phyloP scores from a whole-genome alignment of 495 filamentous ascomycete genomes.

The Neurospora terricola region DNA sequence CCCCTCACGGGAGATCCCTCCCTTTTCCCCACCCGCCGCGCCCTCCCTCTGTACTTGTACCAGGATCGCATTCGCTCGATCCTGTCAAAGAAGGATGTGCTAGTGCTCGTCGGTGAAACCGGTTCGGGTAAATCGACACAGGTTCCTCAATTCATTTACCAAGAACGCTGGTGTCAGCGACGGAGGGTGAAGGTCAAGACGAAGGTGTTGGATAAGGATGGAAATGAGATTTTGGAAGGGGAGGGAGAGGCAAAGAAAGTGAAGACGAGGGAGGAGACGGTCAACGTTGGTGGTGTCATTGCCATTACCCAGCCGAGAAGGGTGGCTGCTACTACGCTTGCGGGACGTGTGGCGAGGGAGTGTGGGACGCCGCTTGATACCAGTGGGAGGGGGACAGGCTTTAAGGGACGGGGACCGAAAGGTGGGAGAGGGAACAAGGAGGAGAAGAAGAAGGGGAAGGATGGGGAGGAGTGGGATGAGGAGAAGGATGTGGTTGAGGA shows the following conservation, averaged over 20 bases:
- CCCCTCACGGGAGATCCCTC: slow-evolving; percentile 18
- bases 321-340: slow-evolving; percentile 90
- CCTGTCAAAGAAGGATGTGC: slow-evolving; percentile 59
- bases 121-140: slow-evolving; percentile 97
- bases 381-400: not conserved
- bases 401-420: not conserved
- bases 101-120: slow-evolving; percentile 86
- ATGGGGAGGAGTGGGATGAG: not conserved
- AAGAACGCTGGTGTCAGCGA: slow-evolving; percentile 68
- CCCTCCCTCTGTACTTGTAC: slow-evolving; percentile 72
- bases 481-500: not conserved
- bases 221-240: not conserved
- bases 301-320: slow-evolving; percentile 91
- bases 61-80: slow-evolving; percentile 56
- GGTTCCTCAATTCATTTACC: slow-evolving; percentile 78
- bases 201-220: not conserved
- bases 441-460: not conserved
- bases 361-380: slow-evolving; percentile 64
- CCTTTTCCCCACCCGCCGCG: slow-evolving; percentile 35
- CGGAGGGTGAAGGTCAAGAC: slow-evolving; percentile 37
- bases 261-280: slow-evolving; percentile 31
- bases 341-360: slow-evolving; percentile 79
- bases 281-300: slow-evolving; percentile 70
- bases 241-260: not conserved
- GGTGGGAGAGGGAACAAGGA: not conserved